Conservation (phyloP, 2,329 filamentous ascomycete species). For the Triangularia verruculosa region DNA sequence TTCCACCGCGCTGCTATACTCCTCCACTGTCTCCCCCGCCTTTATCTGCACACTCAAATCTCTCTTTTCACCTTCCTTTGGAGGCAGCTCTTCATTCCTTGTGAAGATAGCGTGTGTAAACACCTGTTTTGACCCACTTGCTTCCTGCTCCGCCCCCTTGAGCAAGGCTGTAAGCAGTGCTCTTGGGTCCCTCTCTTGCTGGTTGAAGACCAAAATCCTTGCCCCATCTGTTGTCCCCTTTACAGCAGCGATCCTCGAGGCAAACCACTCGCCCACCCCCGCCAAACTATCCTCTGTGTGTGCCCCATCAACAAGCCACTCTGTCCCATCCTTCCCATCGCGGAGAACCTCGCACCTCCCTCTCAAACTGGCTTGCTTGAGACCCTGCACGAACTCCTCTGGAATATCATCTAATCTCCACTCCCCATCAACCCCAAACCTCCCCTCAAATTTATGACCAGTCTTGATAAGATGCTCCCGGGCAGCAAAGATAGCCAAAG, state of each 20-base stretch:
- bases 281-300: conserved; percentile 83
- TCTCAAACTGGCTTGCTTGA: conserved; percentile 65
- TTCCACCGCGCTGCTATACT: conserved; percentile 20
- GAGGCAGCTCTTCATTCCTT: conserved; percentile 56
- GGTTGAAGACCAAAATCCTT: conserved; percentile 78
- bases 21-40: conserved; percentile 19
- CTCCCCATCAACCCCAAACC: conserved; percentile 18
- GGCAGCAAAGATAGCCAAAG: conserved; percentile 54
- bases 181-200: conserved; percentile 77
- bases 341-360: conserved; percentile 73
- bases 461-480: conserved; percentile 51
- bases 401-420: conserved; percentile 38
- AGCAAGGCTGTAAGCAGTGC: conserved; percentile 64
- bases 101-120: conserved; percentile 80
- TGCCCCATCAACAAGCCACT: conserved; percentile 83
- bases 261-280: conserved; percentile 76
- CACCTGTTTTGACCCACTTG: conserved; percentile 34
- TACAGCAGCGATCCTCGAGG: conserved; percentile 33
- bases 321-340: conserved; percentile 44
- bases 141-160: conserved; percentile 45
- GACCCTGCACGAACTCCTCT: conserved; percentile 57
- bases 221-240: conserved; percentile 30
- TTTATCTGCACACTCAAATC: conserved; percentile 59
- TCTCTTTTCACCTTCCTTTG: conserved; percentile 48
- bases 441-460: conserved; percentile 19